Conservation (phyloP, 805 yeast species). For the Brettanomyces naardenensis region DNA sequence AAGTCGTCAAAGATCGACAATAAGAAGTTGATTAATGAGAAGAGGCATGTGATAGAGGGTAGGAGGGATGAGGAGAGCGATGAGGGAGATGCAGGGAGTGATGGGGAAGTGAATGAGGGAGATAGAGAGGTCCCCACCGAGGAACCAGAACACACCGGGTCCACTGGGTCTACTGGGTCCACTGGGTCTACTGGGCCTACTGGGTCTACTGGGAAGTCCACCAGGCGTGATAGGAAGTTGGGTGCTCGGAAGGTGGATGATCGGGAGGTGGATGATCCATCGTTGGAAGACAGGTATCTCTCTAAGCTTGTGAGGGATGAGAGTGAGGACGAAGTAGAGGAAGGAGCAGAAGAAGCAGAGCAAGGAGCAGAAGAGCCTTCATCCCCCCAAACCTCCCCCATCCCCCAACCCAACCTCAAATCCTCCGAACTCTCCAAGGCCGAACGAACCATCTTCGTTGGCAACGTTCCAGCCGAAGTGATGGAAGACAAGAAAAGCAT, state of each 20-base stretch:
- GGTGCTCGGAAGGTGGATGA: slow-evolving; percentile 8
- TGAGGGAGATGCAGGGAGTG: slow-evolving; percentile 15
- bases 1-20: slow-evolving; percentile 38
- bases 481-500: slow-evolving; percentile 54
- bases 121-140: slow-evolving; percentile 14
- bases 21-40: slow-evolving; percentile 12
- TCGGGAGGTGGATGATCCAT: slow-evolving; percentile 19
- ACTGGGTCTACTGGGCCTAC: neutral
- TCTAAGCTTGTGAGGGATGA: slow-evolving; percentile 36
- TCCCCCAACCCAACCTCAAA: slow-evolving; percentile 41
- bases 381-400: neutral
- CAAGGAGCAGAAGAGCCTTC: slow-evolving; percentile 10
- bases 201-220: neutral
- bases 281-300: slow-evolving; percentile 8
- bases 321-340: slow-evolving; percentile 14
- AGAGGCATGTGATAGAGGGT: slow-evolving; percentile 11
- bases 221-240: neutral
- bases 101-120: slow-evolving; percentile 12
- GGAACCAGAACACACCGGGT: neutral
- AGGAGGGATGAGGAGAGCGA: slow-evolving; percentile 6
- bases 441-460: slow-evolving; percentile 78
- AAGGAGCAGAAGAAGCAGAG: slow-evolving; percentile 5
- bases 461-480: slow-evolving; percentile 65
- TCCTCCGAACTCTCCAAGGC: slow-evolving; percentile 75
- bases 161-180: neutral